These are phyloP conservation scores for Xylariaceae sp. DNA, from an alignment of 2,329 filamentous ascomycete genomes.

Conservation along the genomic window DNA sequence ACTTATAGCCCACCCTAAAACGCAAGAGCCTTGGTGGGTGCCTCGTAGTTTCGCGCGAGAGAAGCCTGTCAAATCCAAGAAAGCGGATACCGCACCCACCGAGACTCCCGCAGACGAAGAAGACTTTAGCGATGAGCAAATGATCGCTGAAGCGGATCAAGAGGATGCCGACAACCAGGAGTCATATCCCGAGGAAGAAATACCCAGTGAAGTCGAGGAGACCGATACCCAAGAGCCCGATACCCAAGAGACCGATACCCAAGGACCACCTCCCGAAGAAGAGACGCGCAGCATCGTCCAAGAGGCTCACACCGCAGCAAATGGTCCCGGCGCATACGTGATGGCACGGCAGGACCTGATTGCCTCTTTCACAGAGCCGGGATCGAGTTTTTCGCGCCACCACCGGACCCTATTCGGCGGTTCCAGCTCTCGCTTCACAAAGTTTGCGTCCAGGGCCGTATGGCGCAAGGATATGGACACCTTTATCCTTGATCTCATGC, in stretches of 20 bases:
- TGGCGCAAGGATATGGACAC: constrained; percentile 54
- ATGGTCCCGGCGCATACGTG: constrained; percentile 28
- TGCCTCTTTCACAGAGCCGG: constrained; percentile 15
- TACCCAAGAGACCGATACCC: background rate
- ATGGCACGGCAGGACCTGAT: constrained; percentile 34
- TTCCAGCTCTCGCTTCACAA: constrained; percentile 14
- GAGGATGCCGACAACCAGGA: background rate
- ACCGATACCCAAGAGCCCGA: background rate
- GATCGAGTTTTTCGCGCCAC: constrained; percentile 12
- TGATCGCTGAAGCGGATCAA: background rate
- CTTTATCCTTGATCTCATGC: constrained; percentile 46
- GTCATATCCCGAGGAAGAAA: background rate
- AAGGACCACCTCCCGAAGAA: background rate
- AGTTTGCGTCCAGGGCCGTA: constrained; percentile 23
- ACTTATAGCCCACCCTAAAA: constrained; percentile 49
- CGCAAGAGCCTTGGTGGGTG: constrained; percentile 49
- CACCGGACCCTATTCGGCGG: constrained; percentile 13
- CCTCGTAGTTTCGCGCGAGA: constrained; percentile 40
- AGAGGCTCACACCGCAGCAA: background rate
- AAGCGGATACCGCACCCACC: background rate
- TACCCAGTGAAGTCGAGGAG: background rate
- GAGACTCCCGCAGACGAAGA: constrained; percentile 20
- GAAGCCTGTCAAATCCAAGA: constrained; percentile 5
- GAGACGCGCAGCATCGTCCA: background rate
- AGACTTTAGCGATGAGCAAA: background rate